Conservation (phyloP, 2,329 filamentous ascomycete genomes). For the Fusarium concolor region DNA sequence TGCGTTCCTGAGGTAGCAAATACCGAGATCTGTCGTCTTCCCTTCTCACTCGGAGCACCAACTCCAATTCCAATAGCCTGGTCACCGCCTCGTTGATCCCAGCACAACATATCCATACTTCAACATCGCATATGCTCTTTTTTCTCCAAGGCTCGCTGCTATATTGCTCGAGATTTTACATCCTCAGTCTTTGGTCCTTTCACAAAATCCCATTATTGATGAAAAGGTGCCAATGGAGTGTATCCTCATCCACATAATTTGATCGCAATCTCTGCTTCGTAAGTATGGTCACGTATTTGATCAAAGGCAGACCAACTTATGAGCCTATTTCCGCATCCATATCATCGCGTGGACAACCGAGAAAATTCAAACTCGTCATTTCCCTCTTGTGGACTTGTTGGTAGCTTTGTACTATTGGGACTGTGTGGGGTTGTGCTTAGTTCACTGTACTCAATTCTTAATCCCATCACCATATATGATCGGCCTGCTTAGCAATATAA, state of each 20-base stretch:
- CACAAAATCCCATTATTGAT: neutral
- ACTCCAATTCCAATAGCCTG: neutral
- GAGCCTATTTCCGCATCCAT: neutral
- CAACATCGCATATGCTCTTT: neutral
- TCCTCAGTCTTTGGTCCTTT: neutral
- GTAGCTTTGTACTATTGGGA: constrained; percentile 11
- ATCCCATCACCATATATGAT: neutral
- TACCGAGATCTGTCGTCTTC: neutral
- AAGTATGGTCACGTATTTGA: constrained; percentile 4
- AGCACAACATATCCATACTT: neutral
- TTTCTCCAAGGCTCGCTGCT: neutral
- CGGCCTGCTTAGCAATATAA: neutral
- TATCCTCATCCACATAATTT: neutral
- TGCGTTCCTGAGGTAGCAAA: too few relatives aligned
- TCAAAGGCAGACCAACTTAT: neutral
- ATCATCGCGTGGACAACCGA: constrained; percentile 13
- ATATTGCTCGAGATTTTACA: neutral
- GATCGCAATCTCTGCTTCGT: neutral
- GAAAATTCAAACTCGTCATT: constrained; percentile 43
- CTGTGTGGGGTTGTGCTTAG: constrained; percentile 22
- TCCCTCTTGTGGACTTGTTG: neutral
- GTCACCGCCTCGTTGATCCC: neutral
- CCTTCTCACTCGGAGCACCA: neutral
- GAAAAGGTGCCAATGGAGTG: neutral
- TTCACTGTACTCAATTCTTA: neutral